Evolutionary conservation across 441 rosid species (phyloP).

Genomic region (Aleurites moluccanus): DNA sequence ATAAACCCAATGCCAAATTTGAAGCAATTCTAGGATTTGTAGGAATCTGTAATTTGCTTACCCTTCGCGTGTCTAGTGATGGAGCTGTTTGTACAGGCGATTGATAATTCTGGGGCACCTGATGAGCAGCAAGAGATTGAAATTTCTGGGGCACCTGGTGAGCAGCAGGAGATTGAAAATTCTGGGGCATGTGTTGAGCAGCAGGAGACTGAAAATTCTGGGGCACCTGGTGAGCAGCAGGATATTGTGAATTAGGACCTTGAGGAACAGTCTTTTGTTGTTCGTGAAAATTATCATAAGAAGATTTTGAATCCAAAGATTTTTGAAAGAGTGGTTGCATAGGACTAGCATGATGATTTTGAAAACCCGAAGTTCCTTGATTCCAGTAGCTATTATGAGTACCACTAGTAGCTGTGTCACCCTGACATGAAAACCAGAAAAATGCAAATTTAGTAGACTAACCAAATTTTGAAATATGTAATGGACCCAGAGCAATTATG

Average conservation of each 20-base stretch:
- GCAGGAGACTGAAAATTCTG: too few relatives aligned
- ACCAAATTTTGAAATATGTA: conserved; percentile 11
- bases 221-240: conserved; percentile 32
- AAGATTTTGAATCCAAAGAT: too few relatives aligned
- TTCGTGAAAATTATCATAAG: conserved; percentile 71
- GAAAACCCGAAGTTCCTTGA: conserved; percentile 55
- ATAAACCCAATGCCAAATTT: conserved; percentile 67
- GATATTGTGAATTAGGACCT: conserved; percentile 59
- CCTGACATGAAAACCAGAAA: conserved; percentile 49
- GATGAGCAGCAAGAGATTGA: conserved; percentile 24
- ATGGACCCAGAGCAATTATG: background rate
- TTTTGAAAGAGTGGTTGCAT: conserved; percentile 60
- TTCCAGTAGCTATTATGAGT: conserved; percentile 78
- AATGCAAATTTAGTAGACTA: conserved; percentile 22
- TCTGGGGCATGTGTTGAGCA: too few relatives aligned
- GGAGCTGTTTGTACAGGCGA: conserved; percentile 51
- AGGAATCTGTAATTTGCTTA: conserved; percentile 84
- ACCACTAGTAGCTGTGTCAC: conserved; percentile 50
- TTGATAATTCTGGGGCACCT: conserved; percentile 58
- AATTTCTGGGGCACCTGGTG: too few relatives aligned
- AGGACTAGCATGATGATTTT: conserved; percentile 60
- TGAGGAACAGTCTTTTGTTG: conserved; percentile 67
- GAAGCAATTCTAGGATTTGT: conserved; percentile 98
- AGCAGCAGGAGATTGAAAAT: too few relatives aligned
- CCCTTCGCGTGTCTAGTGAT: conserved; percentile 60